Base-by-base conservation (phyloP, 352 stramenopile species). In the Phytopythium mirpurense region DNA sequence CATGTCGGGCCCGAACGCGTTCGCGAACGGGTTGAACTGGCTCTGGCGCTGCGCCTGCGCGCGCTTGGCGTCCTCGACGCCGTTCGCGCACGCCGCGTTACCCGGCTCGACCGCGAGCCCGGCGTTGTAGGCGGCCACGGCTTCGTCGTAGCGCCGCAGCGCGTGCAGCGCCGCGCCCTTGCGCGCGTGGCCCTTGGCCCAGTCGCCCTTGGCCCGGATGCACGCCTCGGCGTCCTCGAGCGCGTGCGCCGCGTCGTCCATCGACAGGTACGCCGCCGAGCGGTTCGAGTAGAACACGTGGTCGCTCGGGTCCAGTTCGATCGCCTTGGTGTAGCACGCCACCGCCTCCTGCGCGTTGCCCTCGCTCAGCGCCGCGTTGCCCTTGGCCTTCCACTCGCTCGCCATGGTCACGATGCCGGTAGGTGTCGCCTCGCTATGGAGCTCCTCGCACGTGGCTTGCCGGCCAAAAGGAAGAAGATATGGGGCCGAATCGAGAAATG, bases 221-320 rank as follows among this genome's bases (percentile, higher is more conserved):
- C 96, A 99, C 27, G 80, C 55, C 45, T 99, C 89, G 10, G 96
- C 97, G 72, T 99, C 98, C 60, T 97, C 86, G 19, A 99, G 74
- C 15, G 97, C 98, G 55, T 97, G 92, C 29, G 87, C 54, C 8
- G 85, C 85, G 65, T 99, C 83, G 19, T 90, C 77, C 40, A 96
- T 78, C 61, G 88, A 96, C 47, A 99, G 69, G 63, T 99, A 99
- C 31, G 98, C 97, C n/a, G 97, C 97, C 54, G 93, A 99, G 35
- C 97, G 89, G 79, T 99, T 99, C 49, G 88, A 98, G 73, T 95
- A 99, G 70, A 98, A 99, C 14, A 99, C 91, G 71, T 99, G 92
- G 71, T 98, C 98, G 59, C 68, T 81, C 51, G 88, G 81, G 66
- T 99, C 88, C 37, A 98, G 58, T 36, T 90, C 88, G 60, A 99